These are phyloP conservation scores for Cubamyces sp. DNA, from an alignment of 768 basidiomycete species.

Conservation along the genomic window DNA sequence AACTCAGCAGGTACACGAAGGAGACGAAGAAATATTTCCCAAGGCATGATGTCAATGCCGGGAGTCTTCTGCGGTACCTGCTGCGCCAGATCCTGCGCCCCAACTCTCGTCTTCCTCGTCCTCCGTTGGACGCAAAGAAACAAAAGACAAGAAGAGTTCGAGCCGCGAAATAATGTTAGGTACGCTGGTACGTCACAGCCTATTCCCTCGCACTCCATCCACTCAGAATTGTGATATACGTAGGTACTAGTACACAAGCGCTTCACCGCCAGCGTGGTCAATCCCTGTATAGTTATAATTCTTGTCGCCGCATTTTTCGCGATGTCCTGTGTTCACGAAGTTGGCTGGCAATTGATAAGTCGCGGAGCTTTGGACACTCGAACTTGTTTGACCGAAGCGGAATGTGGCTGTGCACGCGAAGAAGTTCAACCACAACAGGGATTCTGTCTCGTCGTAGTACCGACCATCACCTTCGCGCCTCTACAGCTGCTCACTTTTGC, in stretches of 20 bases:
- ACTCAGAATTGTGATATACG: too few relatives aligned
- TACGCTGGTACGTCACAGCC: too few relatives aligned
- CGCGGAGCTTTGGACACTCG: neutral
- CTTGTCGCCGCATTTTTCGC: too few relatives aligned
- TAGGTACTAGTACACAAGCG: too few relatives aligned
- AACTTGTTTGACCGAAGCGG: neutral
- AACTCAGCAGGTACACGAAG: slow-evolving; percentile 33
- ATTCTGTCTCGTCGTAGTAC: neutral
- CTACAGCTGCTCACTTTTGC: too few relatives aligned
- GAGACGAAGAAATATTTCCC: slow-evolving; percentile 33
- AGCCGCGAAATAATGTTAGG: too few relatives aligned
- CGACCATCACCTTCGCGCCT: neutral
- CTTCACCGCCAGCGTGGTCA: too few relatives aligned
- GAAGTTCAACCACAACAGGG: slow-evolving; percentile 6
- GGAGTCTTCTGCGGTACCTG: slow-evolving; percentile 37
- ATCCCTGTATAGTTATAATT: too few relatives aligned
- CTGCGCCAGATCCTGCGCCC: slow-evolving; percentile 31
- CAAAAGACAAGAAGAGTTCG: too few relatives aligned
- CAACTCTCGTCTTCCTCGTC: neutral
- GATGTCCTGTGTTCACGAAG: too few relatives aligned
- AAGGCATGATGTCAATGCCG: slow-evolving; percentile 31
- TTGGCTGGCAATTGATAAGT: neutral
- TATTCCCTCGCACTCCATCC: too few relatives aligned
- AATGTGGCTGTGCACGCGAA: slow-evolving; percentile 18
- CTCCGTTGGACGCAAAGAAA: too few relatives aligned